A percentile compares a stretch with the other conserved stretches of the same genome.
Evolutionary conservation across 768 basidiomycete genomes (phyloP).

Genomic region (Lactarius evosmus): DNA sequence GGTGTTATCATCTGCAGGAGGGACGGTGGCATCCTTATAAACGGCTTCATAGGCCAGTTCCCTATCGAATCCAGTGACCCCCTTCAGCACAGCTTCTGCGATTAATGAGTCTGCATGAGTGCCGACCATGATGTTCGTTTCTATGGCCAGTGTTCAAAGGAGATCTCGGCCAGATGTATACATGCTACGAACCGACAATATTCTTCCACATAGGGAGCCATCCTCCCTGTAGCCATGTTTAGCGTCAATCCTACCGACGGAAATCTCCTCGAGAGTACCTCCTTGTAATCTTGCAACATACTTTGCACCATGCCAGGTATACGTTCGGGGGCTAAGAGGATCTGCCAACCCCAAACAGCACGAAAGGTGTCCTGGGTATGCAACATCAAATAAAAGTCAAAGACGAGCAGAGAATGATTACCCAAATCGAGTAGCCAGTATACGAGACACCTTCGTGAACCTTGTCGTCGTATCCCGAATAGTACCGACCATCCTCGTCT

Average conservation of each 20-base stretch:
- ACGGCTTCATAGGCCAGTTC: conserved; percentile 71
- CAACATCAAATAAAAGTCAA: background rate
- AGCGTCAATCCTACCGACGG: background rate
- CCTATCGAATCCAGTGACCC: conserved; percentile 58
- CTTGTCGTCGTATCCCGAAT: conserved; percentile 70
- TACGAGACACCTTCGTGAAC: conserved; percentile 68
- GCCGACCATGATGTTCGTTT: conserved; percentile 85
- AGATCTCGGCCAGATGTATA: background rate
- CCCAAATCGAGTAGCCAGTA: conserved; percentile 80
- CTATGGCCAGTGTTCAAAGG: conserved; percentile 30
- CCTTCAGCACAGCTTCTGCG: conserved; percentile 68
- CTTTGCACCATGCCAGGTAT: conserved; percentile 71
- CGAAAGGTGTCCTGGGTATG: conserved; percentile 65
- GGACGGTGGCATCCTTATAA: conserved; percentile 65
- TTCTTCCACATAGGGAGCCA: conserved; percentile 95
- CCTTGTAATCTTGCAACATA: conserved; percentile 75
- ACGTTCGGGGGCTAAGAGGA: conserved; percentile 74
- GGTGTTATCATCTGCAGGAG: conserved; percentile 54
- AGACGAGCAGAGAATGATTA: conserved; percentile 30
- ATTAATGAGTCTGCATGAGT: conserved; percentile 80
- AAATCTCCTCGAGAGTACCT: conserved; percentile 40
- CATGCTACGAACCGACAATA: conserved; percentile 50
- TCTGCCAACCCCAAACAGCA: conserved; percentile 75
- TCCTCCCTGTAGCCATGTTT: conserved; percentile 51
- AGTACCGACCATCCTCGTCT: conserved; percentile 62